Conservation (phyloP, 164 flowering plant genomes). For the Vitis labrusca region DNA sequence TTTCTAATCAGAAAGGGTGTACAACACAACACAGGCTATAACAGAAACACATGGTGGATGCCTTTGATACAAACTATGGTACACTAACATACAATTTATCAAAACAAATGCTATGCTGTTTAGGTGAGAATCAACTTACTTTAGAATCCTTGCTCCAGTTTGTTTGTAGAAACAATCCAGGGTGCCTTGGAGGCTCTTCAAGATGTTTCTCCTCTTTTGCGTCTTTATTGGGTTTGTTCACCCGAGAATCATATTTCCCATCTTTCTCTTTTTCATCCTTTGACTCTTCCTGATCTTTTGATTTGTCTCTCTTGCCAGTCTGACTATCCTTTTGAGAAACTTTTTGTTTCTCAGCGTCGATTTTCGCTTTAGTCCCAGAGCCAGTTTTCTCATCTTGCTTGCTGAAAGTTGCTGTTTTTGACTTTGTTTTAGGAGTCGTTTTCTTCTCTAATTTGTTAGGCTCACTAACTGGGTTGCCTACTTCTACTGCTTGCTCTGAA, state of each 20-base stretch:
- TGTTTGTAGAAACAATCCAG: constrained; percentile 80
- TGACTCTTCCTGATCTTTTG: constrained; percentile 31
- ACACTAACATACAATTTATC: background rate
- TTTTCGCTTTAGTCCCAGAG: constrained; percentile 17
- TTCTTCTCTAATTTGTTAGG: constrained; percentile 31
- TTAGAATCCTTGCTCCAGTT: constrained; percentile 64
- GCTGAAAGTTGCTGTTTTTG: constrained; percentile 19
- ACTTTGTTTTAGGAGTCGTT: constrained; percentile 13
- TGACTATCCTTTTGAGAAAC: constrained; percentile 31
- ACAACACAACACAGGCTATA: background rate
- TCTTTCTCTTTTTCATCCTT: constrained; percentile 47
- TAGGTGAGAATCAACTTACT: constrained; percentile 40
- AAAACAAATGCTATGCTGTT: background rate
- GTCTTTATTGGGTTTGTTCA: constrained; percentile 52
- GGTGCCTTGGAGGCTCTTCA: constrained; percentile 80
- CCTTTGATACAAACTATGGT: background rate
- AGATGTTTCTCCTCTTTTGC: constrained; percentile 56
- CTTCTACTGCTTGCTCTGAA: constrained; percentile 20
- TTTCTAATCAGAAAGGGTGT: background rate
- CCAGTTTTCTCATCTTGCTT: constrained; percentile 33
- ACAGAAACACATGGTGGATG: background rate
- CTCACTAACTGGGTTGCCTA: constrained; percentile 19
- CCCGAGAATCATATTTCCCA: constrained; percentile 47
- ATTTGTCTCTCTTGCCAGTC: constrained; percentile 28
- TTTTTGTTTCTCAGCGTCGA: constrained; percentile 31